A percentile compares a stretch with the other conserved stretches of the same genome.
phyloP scores from a whole-genome alignment of 73 alveolate genomes.

The Tetrahymena elliotti region DNA sequence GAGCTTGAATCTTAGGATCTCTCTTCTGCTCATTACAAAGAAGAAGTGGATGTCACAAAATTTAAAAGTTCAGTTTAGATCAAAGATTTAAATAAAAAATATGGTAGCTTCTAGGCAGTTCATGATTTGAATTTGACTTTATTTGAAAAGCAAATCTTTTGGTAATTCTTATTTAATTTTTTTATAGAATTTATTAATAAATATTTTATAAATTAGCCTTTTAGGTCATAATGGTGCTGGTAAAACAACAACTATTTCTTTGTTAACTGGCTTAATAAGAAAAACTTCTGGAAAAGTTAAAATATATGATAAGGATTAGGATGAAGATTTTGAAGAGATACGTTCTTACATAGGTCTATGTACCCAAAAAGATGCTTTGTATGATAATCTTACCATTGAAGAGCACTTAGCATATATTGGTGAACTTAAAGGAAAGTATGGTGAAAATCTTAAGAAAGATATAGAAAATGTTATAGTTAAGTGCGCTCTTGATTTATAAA shows the following conservation, averaged over 20 bases:
- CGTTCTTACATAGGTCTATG: conserved; percentile 47
- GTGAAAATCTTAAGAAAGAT: neutral
- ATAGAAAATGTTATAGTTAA: conserved; percentile 1
- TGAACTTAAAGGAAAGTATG: conserved; percentile 35
- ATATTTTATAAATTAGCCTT: conserved; percentile 7
- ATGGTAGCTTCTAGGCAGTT: neutral
- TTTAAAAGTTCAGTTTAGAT: neutral
- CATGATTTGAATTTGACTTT: neutral
- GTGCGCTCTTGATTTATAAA: conserved; percentile 48
- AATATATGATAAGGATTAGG: conserved; percentile 1
- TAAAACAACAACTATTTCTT: conserved; percentile 38
- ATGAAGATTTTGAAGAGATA: conserved; percentile 1
- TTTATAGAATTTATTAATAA: neutral
- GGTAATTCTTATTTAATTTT: neutral
- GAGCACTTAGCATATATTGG: conserved; percentile 49
- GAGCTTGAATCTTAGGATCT: neutral
- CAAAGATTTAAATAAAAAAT: neutral
- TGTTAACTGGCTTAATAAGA: conserved; percentile 37
- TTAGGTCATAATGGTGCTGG: conserved; percentile 60
- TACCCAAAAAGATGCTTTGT: conserved; percentile 39
- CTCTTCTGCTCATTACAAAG: neutral
- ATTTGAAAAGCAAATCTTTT: neutral
- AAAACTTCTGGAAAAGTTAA: neutral
- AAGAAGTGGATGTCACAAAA: neutral
- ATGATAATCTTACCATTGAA: conserved; percentile 47